Conservation (phyloP, 148 eudicot species). For the Vaccinium vitisidaea region DNA sequence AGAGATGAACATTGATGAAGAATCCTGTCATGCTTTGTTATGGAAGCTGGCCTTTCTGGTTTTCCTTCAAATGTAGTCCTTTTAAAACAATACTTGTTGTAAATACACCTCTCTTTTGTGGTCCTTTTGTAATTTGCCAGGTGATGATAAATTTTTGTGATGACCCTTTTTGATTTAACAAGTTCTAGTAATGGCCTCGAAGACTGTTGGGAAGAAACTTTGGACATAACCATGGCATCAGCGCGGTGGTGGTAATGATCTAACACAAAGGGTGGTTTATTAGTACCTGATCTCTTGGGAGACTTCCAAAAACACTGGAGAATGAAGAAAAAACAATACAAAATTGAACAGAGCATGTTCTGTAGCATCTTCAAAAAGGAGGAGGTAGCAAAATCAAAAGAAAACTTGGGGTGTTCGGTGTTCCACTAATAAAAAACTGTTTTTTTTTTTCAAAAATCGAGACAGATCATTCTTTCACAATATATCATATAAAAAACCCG, state of each 20-base stretch:
- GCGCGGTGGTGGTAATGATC: not conserved
- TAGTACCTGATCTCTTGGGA: too few relatives aligned
- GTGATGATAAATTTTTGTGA: not conserved
- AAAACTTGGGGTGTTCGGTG: too few relatives aligned
- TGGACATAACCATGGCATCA: not conserved
- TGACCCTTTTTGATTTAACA: not conserved
- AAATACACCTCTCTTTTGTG: not conserved
- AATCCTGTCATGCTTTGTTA: not conserved
- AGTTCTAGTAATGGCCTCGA: not conserved
- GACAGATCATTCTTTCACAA: too few relatives aligned
- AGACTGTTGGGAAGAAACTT: not conserved
- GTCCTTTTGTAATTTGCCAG: not conserved
- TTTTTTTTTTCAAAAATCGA: too few relatives aligned
- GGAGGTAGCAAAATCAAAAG: too few relatives aligned
- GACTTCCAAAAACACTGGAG: too few relatives aligned
- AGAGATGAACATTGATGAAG: conserved; percentile 14
- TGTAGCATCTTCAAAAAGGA: not conserved
- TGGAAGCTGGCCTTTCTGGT: conserved; percentile 4
- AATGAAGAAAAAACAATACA: too few relatives aligned
- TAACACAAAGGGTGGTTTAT: too few relatives aligned
- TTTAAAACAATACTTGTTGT: not conserved
- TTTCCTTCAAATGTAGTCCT: not conserved
- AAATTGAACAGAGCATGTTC: not conserved
- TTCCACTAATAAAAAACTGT: too few relatives aligned
- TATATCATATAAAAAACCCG: too few relatives aligned